phyloP scores from a whole-genome alignment of 176 grass and related monocot species.

The Hyparrhenia diplandra region DNA sequence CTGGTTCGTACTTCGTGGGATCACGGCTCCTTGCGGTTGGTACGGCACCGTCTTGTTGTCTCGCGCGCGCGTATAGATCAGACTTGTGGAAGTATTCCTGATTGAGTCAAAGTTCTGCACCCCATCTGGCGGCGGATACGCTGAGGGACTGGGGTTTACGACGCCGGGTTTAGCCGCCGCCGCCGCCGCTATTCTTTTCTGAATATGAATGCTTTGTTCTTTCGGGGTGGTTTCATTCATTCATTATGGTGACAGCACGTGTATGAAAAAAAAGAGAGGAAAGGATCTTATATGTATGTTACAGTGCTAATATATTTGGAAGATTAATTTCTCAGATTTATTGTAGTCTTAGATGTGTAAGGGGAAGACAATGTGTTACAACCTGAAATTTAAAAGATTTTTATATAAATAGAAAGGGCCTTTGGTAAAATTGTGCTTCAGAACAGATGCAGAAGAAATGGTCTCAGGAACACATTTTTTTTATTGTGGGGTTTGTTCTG shows the following conservation, averaged over 20 bases:
- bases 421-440: background rate
- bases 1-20: background rate
- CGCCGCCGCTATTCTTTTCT: background rate
- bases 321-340: background rate
- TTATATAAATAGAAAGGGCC: background rate
- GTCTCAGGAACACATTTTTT: background rate
- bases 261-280: constrained; percentile 3
- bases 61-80: background rate
- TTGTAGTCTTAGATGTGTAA: background rate
- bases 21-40: background rate
- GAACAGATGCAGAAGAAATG: background rate
- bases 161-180: background rate
- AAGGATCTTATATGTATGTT: background rate
- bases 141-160: background rate
- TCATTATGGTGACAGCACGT: background rate
- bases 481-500: background rate
- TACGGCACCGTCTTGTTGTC: background rate
- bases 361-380: background rate
- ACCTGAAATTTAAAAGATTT: background rate
- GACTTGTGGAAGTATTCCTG: constrained; percentile 13
- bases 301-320: background rate
- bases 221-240: background rate
- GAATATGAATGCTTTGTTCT: background rate
- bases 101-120: background rate
- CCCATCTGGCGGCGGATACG: background rate